Evolutionary conservation across 495 filamentous ascomycete genomes (phyloP).

Genomic region (Xylaria intraflava): DNA sequence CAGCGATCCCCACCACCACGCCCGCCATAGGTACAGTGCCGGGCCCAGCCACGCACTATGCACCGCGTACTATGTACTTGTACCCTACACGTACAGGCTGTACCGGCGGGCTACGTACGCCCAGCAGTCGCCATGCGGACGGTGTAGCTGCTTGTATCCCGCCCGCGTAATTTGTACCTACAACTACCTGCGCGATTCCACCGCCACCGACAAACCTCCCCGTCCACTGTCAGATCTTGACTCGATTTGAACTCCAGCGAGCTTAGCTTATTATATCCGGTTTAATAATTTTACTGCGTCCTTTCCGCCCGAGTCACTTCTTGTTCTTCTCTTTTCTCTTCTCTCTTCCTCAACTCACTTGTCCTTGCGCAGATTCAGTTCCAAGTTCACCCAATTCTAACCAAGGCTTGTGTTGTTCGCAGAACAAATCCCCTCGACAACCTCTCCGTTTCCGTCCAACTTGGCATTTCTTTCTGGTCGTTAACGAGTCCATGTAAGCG

Average conservation of each 20-base stretch:
- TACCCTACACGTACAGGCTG: no score
- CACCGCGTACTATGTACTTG: no score
- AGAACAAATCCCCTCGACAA: conserved; percentile 14
- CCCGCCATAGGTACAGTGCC: no score
- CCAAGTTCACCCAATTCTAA: conserved; percentile 13
- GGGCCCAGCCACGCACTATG: no score
- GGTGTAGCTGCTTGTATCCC: no score
- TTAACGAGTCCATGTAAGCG: conserved; percentile 5
- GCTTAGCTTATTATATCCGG: conserved; percentile 22
- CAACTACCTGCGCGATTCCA: no score
- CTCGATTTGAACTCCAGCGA: conserved; percentile 10
- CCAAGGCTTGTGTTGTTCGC: conserved; percentile 32
- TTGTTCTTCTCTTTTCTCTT: conserved; percentile 15
- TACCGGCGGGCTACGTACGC: no score
- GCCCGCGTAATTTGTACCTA: no score
- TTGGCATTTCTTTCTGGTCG: background rate
- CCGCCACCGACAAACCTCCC: conserved; percentile 5
- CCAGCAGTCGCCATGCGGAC: no score
- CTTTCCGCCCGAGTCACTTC: conserved; percentile 23
- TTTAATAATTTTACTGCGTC: conserved; percentile 23
- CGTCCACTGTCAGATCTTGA: conserved; percentile 16
- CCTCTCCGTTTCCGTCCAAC: background rate
- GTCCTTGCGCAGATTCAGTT: conserved; percentile 25
- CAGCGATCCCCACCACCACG: no score
- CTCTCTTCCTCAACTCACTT: conserved; percentile 24